Percentiles rank a stretch among this genome's conserved stretches.
These are phyloP conservation scores for Calonectria pseudoturangicola DNA, from an alignment of 2,329 filamentous ascomycete genomes.

Conservation along the genomic window DNA sequence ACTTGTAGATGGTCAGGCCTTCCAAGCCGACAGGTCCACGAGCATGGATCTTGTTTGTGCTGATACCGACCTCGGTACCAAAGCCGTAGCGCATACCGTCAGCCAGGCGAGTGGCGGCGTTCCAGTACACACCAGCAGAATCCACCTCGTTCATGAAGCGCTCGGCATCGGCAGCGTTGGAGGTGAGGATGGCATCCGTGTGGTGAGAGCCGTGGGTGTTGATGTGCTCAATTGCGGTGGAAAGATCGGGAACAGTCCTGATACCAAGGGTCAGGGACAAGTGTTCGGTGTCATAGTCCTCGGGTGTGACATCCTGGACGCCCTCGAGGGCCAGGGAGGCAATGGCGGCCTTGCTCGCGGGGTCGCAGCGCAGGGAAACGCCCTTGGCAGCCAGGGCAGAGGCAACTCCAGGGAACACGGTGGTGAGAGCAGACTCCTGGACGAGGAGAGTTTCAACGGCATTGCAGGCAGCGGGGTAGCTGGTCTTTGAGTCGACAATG, in stretches of 20 bases:
- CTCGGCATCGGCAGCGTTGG: conserved; percentile 80
- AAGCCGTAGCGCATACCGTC: conserved; percentile 99
- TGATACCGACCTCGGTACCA: conserved; percentile 98
- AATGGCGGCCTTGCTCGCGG: conserved; percentile 79
- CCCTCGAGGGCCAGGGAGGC: conserved; percentile 64
- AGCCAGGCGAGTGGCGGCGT: conserved; percentile 93
- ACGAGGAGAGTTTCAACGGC: conserved; percentile 93
- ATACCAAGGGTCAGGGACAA: conserved; percentile 89
- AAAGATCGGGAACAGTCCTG: conserved; percentile 82
- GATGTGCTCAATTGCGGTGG: conserved; percentile 89
- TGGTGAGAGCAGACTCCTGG: conserved; percentile 80
- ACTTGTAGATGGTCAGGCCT: conserved; percentile 98
- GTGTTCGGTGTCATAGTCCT: conserved; percentile 92
- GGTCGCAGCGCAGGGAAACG: conserved; percentile 89
- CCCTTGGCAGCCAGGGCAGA: conserved; percentile 83
- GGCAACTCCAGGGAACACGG: conserved; percentile 83
- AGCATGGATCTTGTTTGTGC: conserved; percentile 98
- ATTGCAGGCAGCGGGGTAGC: conserved; percentile 97
- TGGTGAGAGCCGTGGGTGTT: conserved; percentile 94
- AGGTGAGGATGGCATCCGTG: conserved; percentile 92
- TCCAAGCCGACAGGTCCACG: conserved; percentile 95
- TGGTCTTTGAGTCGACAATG: conserved; percentile 92
- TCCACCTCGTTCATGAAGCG: conserved; percentile 90
- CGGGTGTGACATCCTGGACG: conserved; percentile 79
- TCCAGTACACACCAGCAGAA: conserved; percentile 96